phyloP scores from a whole-genome alignment of 2,329 filamentous ascomycete species.

The Fusarium nodosum region DNA sequence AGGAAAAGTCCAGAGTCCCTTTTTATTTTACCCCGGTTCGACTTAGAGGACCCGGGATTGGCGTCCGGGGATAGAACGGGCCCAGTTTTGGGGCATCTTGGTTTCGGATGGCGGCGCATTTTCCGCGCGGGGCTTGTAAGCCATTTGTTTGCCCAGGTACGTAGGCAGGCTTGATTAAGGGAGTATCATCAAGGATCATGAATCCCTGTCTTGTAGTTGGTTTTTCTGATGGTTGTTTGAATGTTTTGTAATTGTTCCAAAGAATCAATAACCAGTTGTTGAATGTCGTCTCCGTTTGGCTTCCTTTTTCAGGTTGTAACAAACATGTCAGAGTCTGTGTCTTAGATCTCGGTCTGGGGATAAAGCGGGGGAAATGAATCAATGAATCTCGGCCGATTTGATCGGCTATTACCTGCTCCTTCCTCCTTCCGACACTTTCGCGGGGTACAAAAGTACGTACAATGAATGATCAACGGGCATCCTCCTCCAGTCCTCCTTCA shows the following conservation, averaged over 20 bases:
- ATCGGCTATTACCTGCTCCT: conserved; percentile 22
- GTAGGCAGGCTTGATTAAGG: background rate
- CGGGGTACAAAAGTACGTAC: conserved; percentile 7
- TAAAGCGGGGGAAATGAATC: conserved; percentile 32
- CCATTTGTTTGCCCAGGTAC: conserved; percentile 1
- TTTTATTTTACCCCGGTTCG: conserved; percentile 35
- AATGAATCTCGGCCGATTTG: conserved; percentile 31
- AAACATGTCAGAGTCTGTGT: background rate
- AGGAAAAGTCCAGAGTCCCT: conserved; percentile 16
- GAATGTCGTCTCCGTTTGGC: conserved; percentile 11
- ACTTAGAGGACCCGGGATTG: conserved; percentile 40
- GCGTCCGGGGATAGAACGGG: conserved; percentile 42
- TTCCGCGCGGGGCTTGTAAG: conserved; percentile 17
- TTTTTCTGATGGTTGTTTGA: too few species aligned
- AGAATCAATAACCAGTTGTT: background rate
- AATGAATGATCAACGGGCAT: background rate
- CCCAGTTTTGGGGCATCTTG: conserved; percentile 20
- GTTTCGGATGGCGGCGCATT: conserved; percentile 42
- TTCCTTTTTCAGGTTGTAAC: conserved; percentile 16
- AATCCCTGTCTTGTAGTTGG: background rate
- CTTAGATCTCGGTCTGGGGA: conserved; percentile 27
- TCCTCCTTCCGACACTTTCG: conserved; percentile 13
- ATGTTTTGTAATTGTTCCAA: background rate
- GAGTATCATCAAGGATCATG: background rate
- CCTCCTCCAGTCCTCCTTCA: background rate